Base-by-base conservation (phyloP, 306 rosid genomes). In the Canavalia gladiata region DNA sequence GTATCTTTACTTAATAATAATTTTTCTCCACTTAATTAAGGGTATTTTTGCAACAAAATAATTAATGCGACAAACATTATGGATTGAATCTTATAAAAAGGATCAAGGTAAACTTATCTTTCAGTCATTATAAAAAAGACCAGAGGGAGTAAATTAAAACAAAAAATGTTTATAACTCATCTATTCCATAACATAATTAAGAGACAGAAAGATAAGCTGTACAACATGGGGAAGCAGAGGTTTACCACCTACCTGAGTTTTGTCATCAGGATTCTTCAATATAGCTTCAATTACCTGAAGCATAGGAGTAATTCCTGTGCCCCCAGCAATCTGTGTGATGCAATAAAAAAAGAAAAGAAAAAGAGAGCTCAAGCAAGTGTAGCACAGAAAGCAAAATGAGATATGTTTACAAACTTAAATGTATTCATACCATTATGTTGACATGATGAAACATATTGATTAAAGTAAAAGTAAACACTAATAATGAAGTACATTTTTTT, bases 221-320 rank as follows among this genome's bases (percentile, higher is more conserved):
- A 64, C 25, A 81, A 47, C 56, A 63, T 55, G 71, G 39, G 58
- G 69, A 73, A 41, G 73, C 67, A 76, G 50, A 76, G 82, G 56
- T 76, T 80, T 82, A 76, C 64, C 25, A 51, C 91, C 79, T 85
- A 92, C 99, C 95, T 96, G 90, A 70, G 98, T 92, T 29, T 79
- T 87, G 87, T 96, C 99, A 35, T 94, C 97, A 7, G 98, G 92
- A 81, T 96, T 94, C 93, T 91, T 94, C 86, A 92, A 83, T 72
- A 96, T 84, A 78, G 99, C 99, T 81, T 94, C 99, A 87, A 94
- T 90, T 60, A 96, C 91, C 88, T 96, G 98, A 82, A 96, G 97
- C 98, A 96, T 92, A 49, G 98, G 99, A 74, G 99, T 96, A 82
- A 96, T 96, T 81, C 99, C 97, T 2, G 98, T 59, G 78, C 99